These are phyloP conservation scores for Penicillium decumbens DNA, from an alignment of 2,329 filamentous ascomycete species.

Conservation along the genomic window DNA sequence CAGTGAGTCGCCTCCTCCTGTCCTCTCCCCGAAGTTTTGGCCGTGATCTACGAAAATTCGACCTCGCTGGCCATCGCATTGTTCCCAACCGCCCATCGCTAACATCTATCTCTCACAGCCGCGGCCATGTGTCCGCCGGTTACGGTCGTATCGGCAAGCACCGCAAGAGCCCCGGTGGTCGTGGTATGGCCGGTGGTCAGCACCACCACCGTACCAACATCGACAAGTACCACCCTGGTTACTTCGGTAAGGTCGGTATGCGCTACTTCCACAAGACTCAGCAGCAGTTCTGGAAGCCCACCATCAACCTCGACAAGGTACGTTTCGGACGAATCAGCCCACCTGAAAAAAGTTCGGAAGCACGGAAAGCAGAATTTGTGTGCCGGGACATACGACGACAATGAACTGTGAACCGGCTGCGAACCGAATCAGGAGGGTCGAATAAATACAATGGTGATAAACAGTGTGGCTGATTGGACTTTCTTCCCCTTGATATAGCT, in stretches of 20 bases:
- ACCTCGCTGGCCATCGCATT: constrained; percentile 14
- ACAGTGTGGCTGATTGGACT: constrained; percentile 17
- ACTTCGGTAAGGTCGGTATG: constrained; percentile 98
- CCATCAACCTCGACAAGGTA: constrained; percentile 99
- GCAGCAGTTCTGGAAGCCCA: constrained; percentile 97
- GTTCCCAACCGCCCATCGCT: constrained; percentile 13
- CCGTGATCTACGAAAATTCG: constrained; percentile 17
- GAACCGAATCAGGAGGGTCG: not conserved
- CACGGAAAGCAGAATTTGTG: constrained; percentile 1
- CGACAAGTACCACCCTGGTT: constrained; percentile 95
- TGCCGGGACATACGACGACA: constrained; percentile 2
- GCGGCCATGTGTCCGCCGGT: constrained; percentile 97
- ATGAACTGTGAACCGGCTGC: not conserved
- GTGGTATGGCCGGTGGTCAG: constrained; percentile 94
- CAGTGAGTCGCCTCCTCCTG: constrained; percentile 39
- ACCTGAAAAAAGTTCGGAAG: constrained; percentile 1
- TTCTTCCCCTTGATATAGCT: constrained; percentile 54
- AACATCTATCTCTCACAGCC: constrained; percentile 51
- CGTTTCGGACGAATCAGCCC: constrained; percentile 27
- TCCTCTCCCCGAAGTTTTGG: constrained; percentile 14
- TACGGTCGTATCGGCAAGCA: constrained; percentile 99
- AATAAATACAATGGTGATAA: not conserved
- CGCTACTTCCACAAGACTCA: constrained; percentile 93
- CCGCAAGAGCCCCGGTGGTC: constrained; percentile 80
- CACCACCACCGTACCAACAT: constrained; percentile 96